Evolutionary conservation across 1,139 yeast species (phyloP), one percentile per base, ranked within the genome.

Genomic region (Blastobotrys buckinghamii): DNA sequence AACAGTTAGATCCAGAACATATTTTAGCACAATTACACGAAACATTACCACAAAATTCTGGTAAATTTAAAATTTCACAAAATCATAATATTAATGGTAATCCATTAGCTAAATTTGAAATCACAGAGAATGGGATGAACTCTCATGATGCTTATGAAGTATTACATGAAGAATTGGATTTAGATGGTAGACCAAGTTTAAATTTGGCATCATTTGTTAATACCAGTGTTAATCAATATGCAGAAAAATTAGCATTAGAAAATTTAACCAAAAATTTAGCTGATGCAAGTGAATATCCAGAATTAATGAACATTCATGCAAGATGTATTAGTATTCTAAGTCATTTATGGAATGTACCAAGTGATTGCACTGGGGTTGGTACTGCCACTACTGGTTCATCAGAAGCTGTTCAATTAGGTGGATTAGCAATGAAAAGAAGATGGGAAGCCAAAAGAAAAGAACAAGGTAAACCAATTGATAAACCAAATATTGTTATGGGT

Each of bases 341-440:
- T 22, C 77, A 82, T 59, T 68, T 89, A 59, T 89, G 97, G 97
- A 73, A 87, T 62, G 90, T 89, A 12, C 85, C 85, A 47, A 64
- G 61, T 16, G 68, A 66, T 36, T 73, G 73, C 44, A 69, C 70
- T 29, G 83, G 92, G 2, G 73, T 87, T 32, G 97, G 97, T 29
- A 81, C 95, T 17, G 94, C 96, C 38, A 86, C 96, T 48, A 89
- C 96, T 1, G 97, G 97, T 6, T 87, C 96, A 2, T 83, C 94
- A 0, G 97, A 89, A 65, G 97, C 97, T 6, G 82, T 89, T 57
- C 88, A 88, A 85, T 77, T 89, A 51, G 97, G 94, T 41, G 97
- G 97, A 2, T 74, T 89, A 52, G 96, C 96, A 6, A 75, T 89
- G 84, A 89, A 89, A 74, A 84, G 88, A 61, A 75, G 77, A 54